Conservation (phyloP, 148 eudicot species). For the Arctostaphylos glauca region DNA sequence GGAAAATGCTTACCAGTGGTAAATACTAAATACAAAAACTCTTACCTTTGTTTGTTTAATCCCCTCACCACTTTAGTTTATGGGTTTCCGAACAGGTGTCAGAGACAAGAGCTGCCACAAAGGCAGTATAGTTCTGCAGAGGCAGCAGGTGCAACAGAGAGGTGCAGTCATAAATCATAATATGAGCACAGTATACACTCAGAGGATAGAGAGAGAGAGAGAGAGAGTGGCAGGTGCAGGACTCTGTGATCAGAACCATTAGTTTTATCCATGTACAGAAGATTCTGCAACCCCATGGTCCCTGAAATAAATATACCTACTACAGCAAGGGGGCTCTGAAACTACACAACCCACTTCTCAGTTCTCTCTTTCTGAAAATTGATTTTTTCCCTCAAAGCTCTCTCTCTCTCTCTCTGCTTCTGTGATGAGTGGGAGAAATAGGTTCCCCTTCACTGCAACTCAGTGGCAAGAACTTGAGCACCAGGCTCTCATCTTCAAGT, state of each 20-base stretch:
- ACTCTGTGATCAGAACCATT: slow-evolving; percentile 58
- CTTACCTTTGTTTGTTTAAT: background rate
- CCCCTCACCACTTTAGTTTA: slow-evolving; percentile 28
- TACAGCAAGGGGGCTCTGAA: background rate
- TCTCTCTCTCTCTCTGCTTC: background rate
- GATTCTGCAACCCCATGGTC: slow-evolving; percentile 79
- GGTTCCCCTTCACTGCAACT: slow-evolving; percentile 77
- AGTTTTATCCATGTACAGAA: slow-evolving; percentile 69
- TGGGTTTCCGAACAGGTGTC: slow-evolving; percentile 68
- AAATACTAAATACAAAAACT: background rate
- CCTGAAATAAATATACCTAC: slow-evolving; percentile 53
- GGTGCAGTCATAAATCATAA: slow-evolving; percentile 54
- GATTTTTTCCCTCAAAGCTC: background rate
- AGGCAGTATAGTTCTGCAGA: slow-evolving; percentile 35
- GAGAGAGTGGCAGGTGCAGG: slow-evolving; percentile 19
- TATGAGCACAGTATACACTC: slow-evolving; percentile 18
- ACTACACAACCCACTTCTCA: background rate
- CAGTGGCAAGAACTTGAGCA: slow-evolving; percentile 97
- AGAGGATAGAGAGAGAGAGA: slow-evolving; percentile 24
- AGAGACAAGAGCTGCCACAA: slow-evolving; percentile 79
- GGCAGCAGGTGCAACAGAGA: slow-evolving; percentile 44
- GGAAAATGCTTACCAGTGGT: background rate
- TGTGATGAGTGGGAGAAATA: slow-evolving; percentile 33
- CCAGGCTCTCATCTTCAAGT: slow-evolving; percentile 86
- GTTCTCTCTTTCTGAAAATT: background rate